Base-by-base conservation (phyloP, 2,329 filamentous ascomycete genomes). In the Epichloe festucae region DNA sequence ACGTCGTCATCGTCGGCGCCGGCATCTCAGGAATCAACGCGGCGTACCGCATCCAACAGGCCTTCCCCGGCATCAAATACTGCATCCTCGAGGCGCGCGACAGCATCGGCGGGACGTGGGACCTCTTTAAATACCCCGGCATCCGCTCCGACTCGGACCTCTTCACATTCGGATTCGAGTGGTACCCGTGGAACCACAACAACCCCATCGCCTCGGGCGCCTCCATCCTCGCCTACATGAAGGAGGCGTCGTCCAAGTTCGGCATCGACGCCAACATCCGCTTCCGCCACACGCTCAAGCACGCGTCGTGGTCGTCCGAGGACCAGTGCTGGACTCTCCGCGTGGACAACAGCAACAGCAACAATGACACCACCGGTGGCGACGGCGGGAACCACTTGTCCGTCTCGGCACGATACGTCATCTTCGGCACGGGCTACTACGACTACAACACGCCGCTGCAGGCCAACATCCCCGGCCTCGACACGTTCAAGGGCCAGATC, bases 1-100 rank as follows among this genome's bases (percentile, higher is more conserved):
- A 83, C 59, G 69, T 80, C 46, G 62, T 87, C 58, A 77, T 89
- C 58, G 68, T 88, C 50, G 84, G 85, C 49, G 81, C 82, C 6
- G 84, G 84, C 49, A 77, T 87, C 55, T 82, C 81, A 14, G 85
- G 85, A 55, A 80, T 89, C 69, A 87, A 87, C 60, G 72, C 81
- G 15, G 84, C 77, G 3, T 87, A 88, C 61, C 76, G 81, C 27
- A 58, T 86, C 2, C 76, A 82, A 55, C 70, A 69, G 2, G 62
- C 74, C 54, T 65, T 80, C 3, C 83, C 84, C 0, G 65, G 73
- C 47, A 58, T 60, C 50, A 73, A 67, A 27, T 87, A 81, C 60
- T 72, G 75, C 40, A 76, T 89, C 39, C 74, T 89, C 27, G 85
- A 89, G 63, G 73, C 72, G 10, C 78, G 84, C 48, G 67, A 74